Evolutionary conservation across 164 flowering plant species (phyloP).

Genomic region (Chloranthus sessilifolius): DNA sequence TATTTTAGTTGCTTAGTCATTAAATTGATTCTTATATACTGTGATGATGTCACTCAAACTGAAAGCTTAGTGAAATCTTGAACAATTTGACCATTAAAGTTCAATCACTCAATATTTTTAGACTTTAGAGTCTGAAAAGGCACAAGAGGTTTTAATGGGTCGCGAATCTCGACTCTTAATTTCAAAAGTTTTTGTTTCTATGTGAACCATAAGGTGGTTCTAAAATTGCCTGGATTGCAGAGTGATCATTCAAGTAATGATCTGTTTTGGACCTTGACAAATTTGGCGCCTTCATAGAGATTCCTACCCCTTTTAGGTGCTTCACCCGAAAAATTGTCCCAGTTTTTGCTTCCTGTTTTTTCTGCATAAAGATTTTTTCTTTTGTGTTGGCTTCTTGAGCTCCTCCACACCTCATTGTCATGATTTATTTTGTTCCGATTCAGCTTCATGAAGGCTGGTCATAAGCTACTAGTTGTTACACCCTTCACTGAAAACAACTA

Average conservation of each 20-base stretch:
- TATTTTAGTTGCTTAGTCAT: too few relatives aligned
- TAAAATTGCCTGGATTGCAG: conserved; percentile 14
- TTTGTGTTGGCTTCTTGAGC: conserved; percentile 4
- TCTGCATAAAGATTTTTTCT: conserved; percentile 11
- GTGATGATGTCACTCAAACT: too few relatives aligned
- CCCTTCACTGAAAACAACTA: conserved; percentile 37
- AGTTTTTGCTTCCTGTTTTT: conserved; percentile 12
- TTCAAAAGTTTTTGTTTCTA: too few relatives aligned
- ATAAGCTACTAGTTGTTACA: conserved; percentile 15
- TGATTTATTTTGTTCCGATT: conserved; percentile 19
- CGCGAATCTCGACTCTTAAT: too few relatives aligned
- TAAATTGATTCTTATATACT: too few relatives aligned
- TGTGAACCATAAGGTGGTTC: conserved; percentile 16
- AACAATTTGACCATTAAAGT: too few relatives aligned
- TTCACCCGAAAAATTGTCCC: conserved; percentile 10
- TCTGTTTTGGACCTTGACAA: conserved; percentile 17
- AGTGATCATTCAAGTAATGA: conserved; percentile 5
- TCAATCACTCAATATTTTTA: too few relatives aligned
- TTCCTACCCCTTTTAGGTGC: conserved; percentile 12
- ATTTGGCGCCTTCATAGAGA: conserved; percentile 11
- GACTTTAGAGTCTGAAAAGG: too few relatives aligned
- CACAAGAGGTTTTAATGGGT: too few relatives aligned
- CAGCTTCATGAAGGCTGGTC: conserved; percentile 17
- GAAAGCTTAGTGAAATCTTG: too few relatives aligned
- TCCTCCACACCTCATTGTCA: conserved; percentile 7